phyloP scores from a whole-genome alignment of 1,284 basidiomycete species.

The Cryptococcus sp. region DNA sequence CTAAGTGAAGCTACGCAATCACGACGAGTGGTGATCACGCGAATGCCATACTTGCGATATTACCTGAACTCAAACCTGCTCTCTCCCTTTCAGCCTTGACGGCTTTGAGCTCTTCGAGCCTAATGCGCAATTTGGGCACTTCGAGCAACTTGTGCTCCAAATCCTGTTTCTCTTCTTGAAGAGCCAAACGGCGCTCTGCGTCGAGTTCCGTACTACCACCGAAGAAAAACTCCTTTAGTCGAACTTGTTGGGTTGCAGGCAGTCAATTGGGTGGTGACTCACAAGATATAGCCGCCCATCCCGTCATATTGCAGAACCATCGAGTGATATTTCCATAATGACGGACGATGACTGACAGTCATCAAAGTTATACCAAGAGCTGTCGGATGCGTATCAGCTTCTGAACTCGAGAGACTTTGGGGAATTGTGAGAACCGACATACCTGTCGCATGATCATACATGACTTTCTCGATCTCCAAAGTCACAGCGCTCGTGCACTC shows the following conservation, averaged over 20 bases:
- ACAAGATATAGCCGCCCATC: constrained; percentile 65
- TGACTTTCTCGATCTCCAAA: constrained; percentile 85
- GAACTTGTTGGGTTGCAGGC: neutral
- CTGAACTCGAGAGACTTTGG: neutral
- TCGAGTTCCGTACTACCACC: constrained; percentile 77
- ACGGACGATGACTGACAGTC: constrained; percentile 88
- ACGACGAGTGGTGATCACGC: no score
- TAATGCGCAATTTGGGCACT: constrained; percentile 79
- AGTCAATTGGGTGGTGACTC: constrained; percentile 43
- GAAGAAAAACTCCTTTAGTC: neutral
- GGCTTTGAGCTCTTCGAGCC: constrained; percentile 66
- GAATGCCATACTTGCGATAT: no score
- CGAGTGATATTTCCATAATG: constrained; percentile 92
- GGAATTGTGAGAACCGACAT: constrained; percentile 12
- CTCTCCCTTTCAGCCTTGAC: constrained; percentile 47
- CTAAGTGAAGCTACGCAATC: no score
- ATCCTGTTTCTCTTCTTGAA: constrained; percentile 91
- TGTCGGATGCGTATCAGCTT: constrained; percentile 8
- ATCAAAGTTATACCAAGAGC: constrained; percentile 82
- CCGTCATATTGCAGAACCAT: constrained; percentile 84
- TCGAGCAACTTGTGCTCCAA: constrained; percentile 76
- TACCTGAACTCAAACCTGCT: neutral
- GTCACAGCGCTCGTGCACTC: constrained; percentile 95
- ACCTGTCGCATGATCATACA: constrained; percentile 91
- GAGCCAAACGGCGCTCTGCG: constrained; percentile 82